Percentiles rank a stretch among this genome's conserved stretches.
Evolutionary conservation across 805 yeast genomes (phyloP).

Genomic region (Candida jianshihensis): DNA sequence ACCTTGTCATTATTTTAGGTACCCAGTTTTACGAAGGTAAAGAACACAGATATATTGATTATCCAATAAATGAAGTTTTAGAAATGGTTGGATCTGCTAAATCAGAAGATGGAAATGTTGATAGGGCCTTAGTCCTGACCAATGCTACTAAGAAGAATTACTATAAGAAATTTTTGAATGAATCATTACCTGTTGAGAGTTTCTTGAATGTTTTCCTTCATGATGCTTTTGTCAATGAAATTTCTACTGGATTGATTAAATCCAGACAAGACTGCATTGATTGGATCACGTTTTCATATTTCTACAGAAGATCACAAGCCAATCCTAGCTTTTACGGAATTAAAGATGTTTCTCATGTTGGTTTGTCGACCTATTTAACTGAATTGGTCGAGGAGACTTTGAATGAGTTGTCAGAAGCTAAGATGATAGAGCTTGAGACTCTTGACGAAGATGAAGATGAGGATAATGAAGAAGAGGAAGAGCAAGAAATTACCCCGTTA

Average conservation of each 20-base stretch:
- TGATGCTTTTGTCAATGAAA: slow-evolving; percentile 68
- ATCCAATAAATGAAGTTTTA: slow-evolving; percentile 52
- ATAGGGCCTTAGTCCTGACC: slow-evolving; percentile 51
- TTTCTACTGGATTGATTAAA: slow-evolving; percentile 55
- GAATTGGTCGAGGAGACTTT: slow-evolving; percentile 72
- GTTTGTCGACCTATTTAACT: slow-evolving; percentile 75
- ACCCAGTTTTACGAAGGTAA: slow-evolving; percentile 67
- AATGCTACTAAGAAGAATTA: slow-evolving; percentile 48
- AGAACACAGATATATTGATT: slow-evolving; percentile 66
- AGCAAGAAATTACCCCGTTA: slow-evolving; percentile 41
- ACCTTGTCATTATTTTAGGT: slow-evolving; percentile 56
- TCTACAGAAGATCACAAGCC: slow-evolving; percentile 69
- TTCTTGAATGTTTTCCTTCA: slow-evolving; percentile 48
- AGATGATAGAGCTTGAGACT: slow-evolving; percentile 51
- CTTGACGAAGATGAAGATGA: slow-evolving; percentile 31
- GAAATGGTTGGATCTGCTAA: slow-evolving; percentile 55
- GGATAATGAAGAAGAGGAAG: slow-evolving; percentile 24
- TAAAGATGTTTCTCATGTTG: slow-evolving; percentile 51
- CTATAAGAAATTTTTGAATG: slow-evolving; percentile 63
- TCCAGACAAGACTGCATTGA: slow-evolving; percentile 83
- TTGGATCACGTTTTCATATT: slow-evolving; percentile 79
- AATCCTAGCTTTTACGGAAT: slow-evolving; percentile 92
- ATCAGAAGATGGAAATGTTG: slow-evolving; percentile 23
- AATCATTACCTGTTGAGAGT: slow-evolving; percentile 83
- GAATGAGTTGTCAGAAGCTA: slow-evolving; percentile 52